phyloP scores from a whole-genome alignment of 1,139 yeast genomes.

The Candida glucosophila region DNA sequence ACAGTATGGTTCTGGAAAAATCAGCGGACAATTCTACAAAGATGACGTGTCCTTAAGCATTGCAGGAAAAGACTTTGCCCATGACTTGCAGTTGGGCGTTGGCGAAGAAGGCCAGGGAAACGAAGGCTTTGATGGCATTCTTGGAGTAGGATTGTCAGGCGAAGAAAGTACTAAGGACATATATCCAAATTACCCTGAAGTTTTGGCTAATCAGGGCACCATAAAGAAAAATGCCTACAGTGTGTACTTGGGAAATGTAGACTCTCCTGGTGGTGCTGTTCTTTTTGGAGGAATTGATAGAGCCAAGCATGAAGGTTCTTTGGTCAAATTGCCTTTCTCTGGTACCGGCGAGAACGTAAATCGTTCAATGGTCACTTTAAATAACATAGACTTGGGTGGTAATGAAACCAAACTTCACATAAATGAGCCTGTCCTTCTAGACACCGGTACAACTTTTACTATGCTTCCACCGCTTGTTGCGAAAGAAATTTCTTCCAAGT shows the following conservation, averaged over 20 bases:
- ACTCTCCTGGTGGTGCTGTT: conserved; percentile 15
- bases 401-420: conserved; percentile 6
- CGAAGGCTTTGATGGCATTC: conserved; percentile 16
- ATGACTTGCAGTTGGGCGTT: conserved; percentile 37
- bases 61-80: conserved; percentile 10
- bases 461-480: conserved; percentile 11
- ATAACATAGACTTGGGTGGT: conserved; percentile 1
- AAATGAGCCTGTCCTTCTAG: conserved; percentile 20
- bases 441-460: conserved; percentile 33
- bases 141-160: conserved; percentile 20
- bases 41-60: conserved; percentile 29
- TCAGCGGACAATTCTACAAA: conserved; percentile 49
- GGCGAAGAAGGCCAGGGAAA: conserved; percentile 37
- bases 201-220: conserved; percentile 17
- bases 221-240: conserved; percentile 24
- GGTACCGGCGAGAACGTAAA: conserved; percentile 6
- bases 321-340: conserved; percentile 4
- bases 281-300: conserved; percentile 24
- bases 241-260: conserved; percentile 17
- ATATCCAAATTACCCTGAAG: conserved; percentile 19
- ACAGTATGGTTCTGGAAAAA: conserved; percentile 5
- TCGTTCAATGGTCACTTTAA: conserved; percentile 15
- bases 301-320: conserved; percentile 16
- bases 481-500: neutral
- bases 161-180: conserved; percentile 7